Evolutionary conservation across 1,139 yeast genomes (phyloP).

Genomic region (Sugiyamaella sp.): DNA sequence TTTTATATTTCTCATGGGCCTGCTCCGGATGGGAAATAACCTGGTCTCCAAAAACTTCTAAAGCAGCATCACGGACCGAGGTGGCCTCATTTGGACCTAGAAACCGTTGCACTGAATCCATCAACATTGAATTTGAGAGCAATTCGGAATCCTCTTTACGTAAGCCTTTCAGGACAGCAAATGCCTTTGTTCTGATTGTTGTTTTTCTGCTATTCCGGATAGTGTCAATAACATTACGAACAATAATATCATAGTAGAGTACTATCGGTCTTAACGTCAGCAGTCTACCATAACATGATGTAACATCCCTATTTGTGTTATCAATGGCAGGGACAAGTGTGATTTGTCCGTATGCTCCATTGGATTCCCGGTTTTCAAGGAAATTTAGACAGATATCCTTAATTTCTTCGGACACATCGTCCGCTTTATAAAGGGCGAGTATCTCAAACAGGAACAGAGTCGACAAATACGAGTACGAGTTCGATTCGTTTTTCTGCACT

Average conservation of each 20-base stretch:
- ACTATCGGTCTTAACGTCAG: conserved; percentile 41
- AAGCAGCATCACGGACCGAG: conserved; percentile 72
- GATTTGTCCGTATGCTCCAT: conserved; percentile 5
- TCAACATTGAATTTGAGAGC: conserved; percentile 39
- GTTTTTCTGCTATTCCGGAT: conserved; percentile 55
- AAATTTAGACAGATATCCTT: conserved; percentile 1
- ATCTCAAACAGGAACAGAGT: conserved; percentile 11
- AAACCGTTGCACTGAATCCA: conserved; percentile 55
- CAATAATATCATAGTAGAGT: conserved; percentile 55
- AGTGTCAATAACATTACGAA: conserved; percentile 52
- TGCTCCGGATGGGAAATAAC: conserved; percentile 50
- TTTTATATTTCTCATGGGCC: conserved; percentile 52
- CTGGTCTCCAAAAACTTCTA: conserved; percentile 64
- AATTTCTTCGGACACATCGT: conserved; percentile 1
- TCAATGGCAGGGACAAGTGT: conserved; percentile 1
- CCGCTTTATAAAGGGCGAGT: conserved; percentile 2
- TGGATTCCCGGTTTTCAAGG: conserved; percentile 7
- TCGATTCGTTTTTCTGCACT: not conserved
- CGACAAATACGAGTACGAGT: conserved; percentile 14
- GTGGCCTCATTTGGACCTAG: conserved; percentile 65
- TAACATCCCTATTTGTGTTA: not conserved
- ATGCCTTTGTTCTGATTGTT: conserved; percentile 65
- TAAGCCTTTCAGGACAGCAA: conserved; percentile 56
- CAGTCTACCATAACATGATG: conserved; percentile 22
- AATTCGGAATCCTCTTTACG: conserved; percentile 57